These are phyloP conservation scores for Thraustotheca clavata DNA, from an alignment of 352 stramenopile species.

Conservation along the genomic window DNA sequence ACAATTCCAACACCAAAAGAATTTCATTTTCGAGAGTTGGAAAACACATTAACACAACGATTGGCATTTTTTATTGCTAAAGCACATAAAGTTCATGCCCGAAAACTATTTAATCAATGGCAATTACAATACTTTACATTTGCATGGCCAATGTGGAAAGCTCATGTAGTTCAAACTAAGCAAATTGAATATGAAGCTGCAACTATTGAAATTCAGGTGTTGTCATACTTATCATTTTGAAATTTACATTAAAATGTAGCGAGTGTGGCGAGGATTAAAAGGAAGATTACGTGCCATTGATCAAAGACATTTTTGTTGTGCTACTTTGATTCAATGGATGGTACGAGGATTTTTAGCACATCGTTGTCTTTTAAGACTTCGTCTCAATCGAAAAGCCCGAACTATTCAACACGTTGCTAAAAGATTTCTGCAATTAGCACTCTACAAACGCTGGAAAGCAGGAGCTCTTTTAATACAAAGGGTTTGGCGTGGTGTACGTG, in stretches of 20 bases:
- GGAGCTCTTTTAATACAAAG: constrained; percentile 27
- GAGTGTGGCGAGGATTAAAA: constrained; percentile 26
- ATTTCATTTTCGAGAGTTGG: constrained; percentile 53
- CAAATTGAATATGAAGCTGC: constrained; percentile 29
- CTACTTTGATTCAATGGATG: constrained; percentile 6
- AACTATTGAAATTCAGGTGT: constrained; percentile 31
- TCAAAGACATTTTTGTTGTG: background rate
- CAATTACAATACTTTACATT: background rate
- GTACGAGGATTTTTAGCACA: background rate
- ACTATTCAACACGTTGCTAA: constrained; percentile 32
- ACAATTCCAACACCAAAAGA: constrained; percentile 11
- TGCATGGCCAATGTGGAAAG: background rate
- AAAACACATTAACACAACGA: constrained; percentile 32
- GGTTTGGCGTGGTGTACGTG: constrained; percentile 31
- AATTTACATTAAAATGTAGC: background rate
- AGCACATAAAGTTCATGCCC: background rate
- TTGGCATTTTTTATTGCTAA: constrained; percentile 29
- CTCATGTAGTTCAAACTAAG: background rate
- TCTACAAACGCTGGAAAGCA: constrained; percentile 27
- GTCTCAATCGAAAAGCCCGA: constrained; percentile 22
- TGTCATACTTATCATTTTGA: background rate
- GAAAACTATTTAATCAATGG: constrained; percentile 4
- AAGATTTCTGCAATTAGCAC: constrained; percentile 29
- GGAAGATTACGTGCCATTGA: constrained; percentile 4
- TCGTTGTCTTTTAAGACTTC: background rate